phyloP scores from a whole-genome alignment of 805 yeast species.

The Lipomyces chichibuensis region DNA sequence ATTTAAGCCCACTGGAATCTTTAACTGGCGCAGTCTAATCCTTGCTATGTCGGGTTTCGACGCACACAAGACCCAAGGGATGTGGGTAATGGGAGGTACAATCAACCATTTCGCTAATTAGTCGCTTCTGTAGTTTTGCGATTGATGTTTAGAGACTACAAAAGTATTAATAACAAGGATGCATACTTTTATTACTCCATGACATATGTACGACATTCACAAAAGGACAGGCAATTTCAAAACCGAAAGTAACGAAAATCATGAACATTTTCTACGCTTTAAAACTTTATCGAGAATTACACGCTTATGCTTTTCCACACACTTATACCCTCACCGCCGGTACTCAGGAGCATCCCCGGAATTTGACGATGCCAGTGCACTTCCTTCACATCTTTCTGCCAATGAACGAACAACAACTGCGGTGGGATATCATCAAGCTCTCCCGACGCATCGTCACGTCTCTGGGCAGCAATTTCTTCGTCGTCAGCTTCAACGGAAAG shows the following conservation, averaged over 20 bases:
- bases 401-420: constrained; percentile 92
- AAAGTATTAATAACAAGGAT: no score
- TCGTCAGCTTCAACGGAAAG: constrained; percentile 98
- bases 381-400: constrained; percentile 98
- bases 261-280: not conserved
- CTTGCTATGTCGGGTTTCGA: no score
- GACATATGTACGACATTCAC: no score
- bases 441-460: constrained; percentile 60
- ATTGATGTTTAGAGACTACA: no score
- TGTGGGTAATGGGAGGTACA: no score
- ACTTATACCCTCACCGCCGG: constrained; percentile 94
- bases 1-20: no score
- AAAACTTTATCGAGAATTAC: constrained; percentile 40
- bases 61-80: no score
- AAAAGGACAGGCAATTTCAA: not conserved
- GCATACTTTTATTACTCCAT: no score
- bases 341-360: constrained; percentile 91
- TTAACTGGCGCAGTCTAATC: no score
- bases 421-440: constrained; percentile 92
- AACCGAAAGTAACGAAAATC: not conserved
- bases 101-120: no score
- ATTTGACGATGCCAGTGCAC: constrained; percentile 97
- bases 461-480: constrained; percentile 89
- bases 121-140: no score
- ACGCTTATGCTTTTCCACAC: constrained; percentile 97